These are phyloP conservation scores for Lonicera japonica DNA, from an alignment of 129 eudicot species.

Conservation along the genomic window DNA sequence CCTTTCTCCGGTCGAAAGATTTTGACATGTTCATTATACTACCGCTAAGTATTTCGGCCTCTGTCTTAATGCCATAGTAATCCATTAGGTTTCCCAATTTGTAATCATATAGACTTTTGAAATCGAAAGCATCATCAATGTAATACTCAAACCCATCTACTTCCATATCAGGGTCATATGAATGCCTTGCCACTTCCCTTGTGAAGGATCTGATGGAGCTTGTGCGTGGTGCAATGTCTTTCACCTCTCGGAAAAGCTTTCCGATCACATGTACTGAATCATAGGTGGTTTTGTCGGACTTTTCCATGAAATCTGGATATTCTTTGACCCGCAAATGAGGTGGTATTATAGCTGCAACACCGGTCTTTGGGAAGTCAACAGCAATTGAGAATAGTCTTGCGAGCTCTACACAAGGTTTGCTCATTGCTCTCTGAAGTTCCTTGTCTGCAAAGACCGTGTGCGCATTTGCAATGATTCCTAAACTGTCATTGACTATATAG, in stretches of 20 bases:
- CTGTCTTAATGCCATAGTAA: constrained; percentile 68
- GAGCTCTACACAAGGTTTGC: constrained; percentile 50
- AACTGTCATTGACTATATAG: constrained; percentile 74
- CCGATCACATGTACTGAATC: constrained; percentile 58
- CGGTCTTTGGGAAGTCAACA: constrained; percentile 86
- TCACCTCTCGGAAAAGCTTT: constrained; percentile 69
- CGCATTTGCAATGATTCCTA: constrained; percentile 82
- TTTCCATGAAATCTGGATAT: constrained; percentile 89
- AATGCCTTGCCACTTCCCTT: constrained; percentile 41
- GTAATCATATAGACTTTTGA: constrained; percentile 56
- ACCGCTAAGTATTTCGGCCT: constrained; percentile 79
- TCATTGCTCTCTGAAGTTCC: constrained; percentile 43
- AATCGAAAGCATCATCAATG: constrained; percentile 52
- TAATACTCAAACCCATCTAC: constrained; percentile 50
- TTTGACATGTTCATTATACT: constrained; percentile 67
- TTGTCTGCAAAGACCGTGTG: constrained; percentile 76
- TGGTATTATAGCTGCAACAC: constrained; percentile 82
- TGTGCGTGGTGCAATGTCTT: constrained; percentile 43
- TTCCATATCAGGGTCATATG: constrained; percentile 70
- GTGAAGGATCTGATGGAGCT: constrained; percentile 40
- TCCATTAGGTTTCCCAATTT: constrained; percentile 79
- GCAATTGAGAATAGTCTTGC: constrained; percentile 71
- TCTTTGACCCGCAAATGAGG: constrained; percentile 47
- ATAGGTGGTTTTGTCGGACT: constrained; percentile 69
- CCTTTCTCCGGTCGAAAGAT: constrained; percentile 65